Evolutionary conservation across 2,329 filamentous ascomycete genomes (phyloP), one percentile per base, ranked within the genome.

Genomic region (Colletotrichum sp.): DNA sequence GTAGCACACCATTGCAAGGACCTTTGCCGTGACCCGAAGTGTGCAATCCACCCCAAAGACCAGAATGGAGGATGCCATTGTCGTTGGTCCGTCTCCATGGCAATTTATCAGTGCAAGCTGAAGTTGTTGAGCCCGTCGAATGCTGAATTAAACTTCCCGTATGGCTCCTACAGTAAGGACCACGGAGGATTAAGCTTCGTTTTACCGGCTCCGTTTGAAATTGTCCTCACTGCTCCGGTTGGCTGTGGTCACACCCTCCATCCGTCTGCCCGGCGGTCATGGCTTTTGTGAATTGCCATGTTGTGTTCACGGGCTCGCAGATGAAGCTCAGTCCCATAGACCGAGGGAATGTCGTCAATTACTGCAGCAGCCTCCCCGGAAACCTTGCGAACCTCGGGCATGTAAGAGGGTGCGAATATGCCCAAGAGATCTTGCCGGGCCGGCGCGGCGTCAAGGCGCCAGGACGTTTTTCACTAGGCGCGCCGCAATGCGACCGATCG

Each of bases 381-480:
- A 61, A 36, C 24, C 54, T 16, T 43, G n/a, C 6, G 12, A 61
- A 47, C 31, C 24, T 38, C 36, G 21, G 29, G 55, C 31, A 16
- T 29, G 54, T 71, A 27, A 47, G 63, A 55, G 38, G 38, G 33
- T 62, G 55, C 31, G 21, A 69, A 58, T 34, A 51, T 47, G 65
- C 70, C 57, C 58, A 63, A 51, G n/a, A 51, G 65, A 62, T 59
- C 55, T 24, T 55, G 55, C 55, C 67, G 61, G 62, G 34, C 47
- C 59, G 70, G 66, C 66, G 34, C 70, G 66, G 70, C 36, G 66
- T 65, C 67, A 70, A 27, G 38, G 66, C 67, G 31, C 34, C 24
- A 36, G 47, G 36, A 15, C 57, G 38, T 54, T 63, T 29, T 36
- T 27, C 43, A 34, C 21, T 51, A 54, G 21, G n/a, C 61, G 43